Conservation (phyloP, 495 filamentous ascomycete genomes). For the Neurospora sp. region DNA sequence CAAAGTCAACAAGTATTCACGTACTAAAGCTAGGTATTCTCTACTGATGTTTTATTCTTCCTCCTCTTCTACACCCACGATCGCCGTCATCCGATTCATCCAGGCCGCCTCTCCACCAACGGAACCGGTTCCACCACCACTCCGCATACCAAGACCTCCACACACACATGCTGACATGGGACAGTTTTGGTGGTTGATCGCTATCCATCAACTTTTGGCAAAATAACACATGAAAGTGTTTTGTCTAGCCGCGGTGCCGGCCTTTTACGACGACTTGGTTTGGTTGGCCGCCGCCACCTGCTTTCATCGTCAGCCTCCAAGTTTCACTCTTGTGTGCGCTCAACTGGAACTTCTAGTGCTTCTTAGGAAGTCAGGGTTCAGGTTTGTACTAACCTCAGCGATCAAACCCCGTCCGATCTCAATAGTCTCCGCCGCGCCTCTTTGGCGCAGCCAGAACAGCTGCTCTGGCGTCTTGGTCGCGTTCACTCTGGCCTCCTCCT, state of each 20-base stretch:
- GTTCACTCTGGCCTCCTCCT: slow-evolving; percentile 58
- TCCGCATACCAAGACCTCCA: neutral
- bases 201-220: neutral
- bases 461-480: slow-evolving; percentile 47
- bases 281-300: slow-evolving; percentile 9
- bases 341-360: neutral
- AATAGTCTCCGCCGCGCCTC: slow-evolving; percentile 28
- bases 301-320: neutral
- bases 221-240: neutral
- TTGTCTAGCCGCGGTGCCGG: neutral
- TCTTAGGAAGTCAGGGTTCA: neutral
- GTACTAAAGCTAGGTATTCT: neutral
- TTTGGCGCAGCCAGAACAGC: slow-evolving; percentile 35
- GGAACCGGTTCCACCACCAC: neutral
- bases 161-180: neutral
- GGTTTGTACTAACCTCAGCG: slow-evolving; percentile 7
- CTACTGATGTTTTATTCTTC: neutral
- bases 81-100: neutral
- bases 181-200: neutral
- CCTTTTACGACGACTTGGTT: slow-evolving; percentile 6
- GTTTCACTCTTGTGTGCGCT: neutral
- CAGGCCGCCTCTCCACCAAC: neutral
- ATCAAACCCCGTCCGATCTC: slow-evolving; percentile 25
- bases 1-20: neutral
- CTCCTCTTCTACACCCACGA: neutral